These are phyloP conservation scores for Tympanopsis confertula DNA, from an alignment of 2,329 filamentous ascomycete species.

Conservation along the genomic window DNA sequence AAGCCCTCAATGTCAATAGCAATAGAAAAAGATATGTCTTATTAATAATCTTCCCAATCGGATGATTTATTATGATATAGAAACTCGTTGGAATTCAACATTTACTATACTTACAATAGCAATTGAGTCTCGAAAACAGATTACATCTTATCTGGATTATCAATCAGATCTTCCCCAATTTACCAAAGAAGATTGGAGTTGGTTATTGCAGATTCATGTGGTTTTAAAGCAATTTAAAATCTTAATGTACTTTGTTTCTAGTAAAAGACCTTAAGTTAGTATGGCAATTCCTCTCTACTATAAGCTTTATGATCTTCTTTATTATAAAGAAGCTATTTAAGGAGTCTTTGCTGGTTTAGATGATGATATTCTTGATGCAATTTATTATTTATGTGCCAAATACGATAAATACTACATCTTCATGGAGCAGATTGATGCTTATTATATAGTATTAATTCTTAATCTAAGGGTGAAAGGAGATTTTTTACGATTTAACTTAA, in stretches of 20 bases:
- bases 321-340: not conserved
- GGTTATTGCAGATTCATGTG: not conserved
- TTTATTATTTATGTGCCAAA: not conserved
- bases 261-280: slow-evolving; percentile 3
- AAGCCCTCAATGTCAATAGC: slow-evolving; percentile 5
- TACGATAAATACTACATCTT: slow-evolving; percentile 2
- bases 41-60: not conserved
- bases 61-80: slow-evolving; percentile 6
- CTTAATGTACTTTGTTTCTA: slow-evolving; percentile 1
- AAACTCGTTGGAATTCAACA: slow-evolving; percentile 3
- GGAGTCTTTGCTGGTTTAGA: not conserved
- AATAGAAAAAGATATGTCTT: slow-evolving; percentile 5
- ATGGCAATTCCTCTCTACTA: slow-evolving; percentile 4
- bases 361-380: slow-evolving; percentile 2
- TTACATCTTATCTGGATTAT: not conserved
- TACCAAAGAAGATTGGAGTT: not conserved
- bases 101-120: not conserved
- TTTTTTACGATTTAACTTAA: slow-evolving; percentile 1
- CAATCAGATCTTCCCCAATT: not conserved
- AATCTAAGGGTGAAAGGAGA: slow-evolving; percentile 7
- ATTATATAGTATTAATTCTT: slow-evolving; percentile 7
- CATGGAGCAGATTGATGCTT: slow-evolving; percentile 4
- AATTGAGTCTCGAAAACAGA: not conserved
- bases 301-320: slow-evolving; percentile 4
- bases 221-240: not conserved